Evolutionary conservation across 441 rosid species (phyloP), one percentile per base, ranked within the genome.

Genomic region (Bocquillonia castaneifolia): DNA sequence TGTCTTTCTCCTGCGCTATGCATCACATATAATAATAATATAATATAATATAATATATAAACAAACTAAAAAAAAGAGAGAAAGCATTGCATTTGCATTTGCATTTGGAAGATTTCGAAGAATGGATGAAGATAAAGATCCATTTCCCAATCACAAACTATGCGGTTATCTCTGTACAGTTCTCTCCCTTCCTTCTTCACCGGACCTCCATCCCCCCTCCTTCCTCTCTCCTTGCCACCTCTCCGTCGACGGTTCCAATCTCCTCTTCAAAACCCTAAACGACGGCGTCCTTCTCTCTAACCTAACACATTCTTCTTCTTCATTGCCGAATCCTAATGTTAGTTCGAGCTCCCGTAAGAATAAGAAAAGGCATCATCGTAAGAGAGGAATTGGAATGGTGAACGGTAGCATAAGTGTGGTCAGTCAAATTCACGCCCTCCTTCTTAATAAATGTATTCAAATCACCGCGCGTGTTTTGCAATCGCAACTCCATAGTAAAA

Each of bases 351-450:
- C 40, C 4, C 40, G 10, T 36, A 3, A 36, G 10, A 36, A 36
- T 4, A 3, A 36, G 40, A 36, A 36, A 36, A 4, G 40, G 40
- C 40, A 10, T 4, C 40, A 10, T 36, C 40, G 63, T 74, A 81
- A 61, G 76, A 81, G 76, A 69, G 84, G 80, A 73, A 71, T 86
- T 6, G 98, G 97, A 4, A 67, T 84, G 86, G 92, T 90, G 66
- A 79, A 88, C 53, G 96, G 97, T 40, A 91, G 98, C 74, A 48
- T 82, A 13, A 89, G 97, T 72, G 90, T 89, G 28, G 87, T 89
- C 56, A 84, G 79, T 20, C 89, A 85, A 71, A 80, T 89, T 62
- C 85, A 78, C 26, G 82, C 91, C 31, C 74, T 93, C 70, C 88
- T 84, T 4, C 20, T 66, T 6, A 75, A 74, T 64, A 86, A 68